A percentile compares a stretch with the other conserved stretches of the same genome.
Conservation (phyloP, 148 eudicot species). For the Rhododendron simsii region DNA sequence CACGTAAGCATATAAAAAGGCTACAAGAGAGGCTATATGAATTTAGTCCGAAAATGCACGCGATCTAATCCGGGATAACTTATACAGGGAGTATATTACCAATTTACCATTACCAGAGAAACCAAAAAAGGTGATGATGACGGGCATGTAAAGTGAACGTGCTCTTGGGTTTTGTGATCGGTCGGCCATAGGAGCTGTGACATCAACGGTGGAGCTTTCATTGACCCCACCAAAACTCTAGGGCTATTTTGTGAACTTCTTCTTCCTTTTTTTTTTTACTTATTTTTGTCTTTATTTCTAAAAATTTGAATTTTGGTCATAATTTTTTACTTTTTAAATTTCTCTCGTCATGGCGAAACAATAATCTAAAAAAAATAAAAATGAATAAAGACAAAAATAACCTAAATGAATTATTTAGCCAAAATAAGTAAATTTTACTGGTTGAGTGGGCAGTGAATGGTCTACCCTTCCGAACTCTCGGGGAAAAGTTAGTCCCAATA, state of each 20-base stretch:
- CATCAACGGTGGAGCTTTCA: neutral
- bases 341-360: too few relatives aligned
- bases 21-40: too few relatives aligned
- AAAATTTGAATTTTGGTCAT: rapidly evolving
- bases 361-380: too few relatives aligned
- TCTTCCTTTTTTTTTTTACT: too few relatives aligned
- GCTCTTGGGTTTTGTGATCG: neutral
- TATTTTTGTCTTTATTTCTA: too few relatives aligned
- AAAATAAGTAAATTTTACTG: neutral
- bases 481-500: neutral
- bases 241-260: too few relatives aligned
- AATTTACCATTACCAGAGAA: neutral
- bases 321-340: too few relatives aligned
- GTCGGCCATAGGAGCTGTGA: neutral
- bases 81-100: too few relatives aligned
- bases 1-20: neutral
- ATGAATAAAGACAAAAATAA: too few relatives aligned
- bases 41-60: too few relatives aligned
- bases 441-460: neutral
- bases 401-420: too few relatives aligned
- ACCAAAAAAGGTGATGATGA: neutral
- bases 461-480: neutral
- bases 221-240: neutral
- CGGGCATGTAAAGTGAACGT: neutral
- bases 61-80: too few relatives aligned